phyloP scores from a whole-genome alignment of 2,329 filamentous ascomycete species.

The Penicillium capsulatum region DNA sequence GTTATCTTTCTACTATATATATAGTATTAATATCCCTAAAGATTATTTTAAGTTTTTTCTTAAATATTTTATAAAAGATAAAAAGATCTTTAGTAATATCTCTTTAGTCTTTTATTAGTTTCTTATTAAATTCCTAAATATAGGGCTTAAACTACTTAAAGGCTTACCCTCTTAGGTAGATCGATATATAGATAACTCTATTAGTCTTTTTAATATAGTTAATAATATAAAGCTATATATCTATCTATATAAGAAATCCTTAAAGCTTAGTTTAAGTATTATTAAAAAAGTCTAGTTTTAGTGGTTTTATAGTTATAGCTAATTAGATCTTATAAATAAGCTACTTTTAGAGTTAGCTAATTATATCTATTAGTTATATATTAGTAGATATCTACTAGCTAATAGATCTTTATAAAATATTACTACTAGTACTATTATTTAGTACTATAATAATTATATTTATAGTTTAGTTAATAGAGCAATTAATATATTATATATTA shows the following conservation, averaged over 20 bases:
- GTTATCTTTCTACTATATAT: too few relatives aligned
- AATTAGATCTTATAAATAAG: too few relatives aligned
- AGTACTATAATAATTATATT: too few relatives aligned
- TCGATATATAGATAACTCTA: slow-evolving; percentile 3
- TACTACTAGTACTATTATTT: too few relatives aligned
- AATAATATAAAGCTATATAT: slow-evolving; percentile 2
- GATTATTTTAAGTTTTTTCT: slow-evolving; percentile 3
- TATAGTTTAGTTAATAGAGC: too few relatives aligned
- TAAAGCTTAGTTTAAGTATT: slow-evolving; percentile 2
- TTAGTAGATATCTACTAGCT: background rate
- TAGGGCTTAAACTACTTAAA: slow-evolving; percentile 6
- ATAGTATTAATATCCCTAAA: too few relatives aligned
- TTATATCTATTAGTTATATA: background rate
- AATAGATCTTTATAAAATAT: too few relatives aligned
- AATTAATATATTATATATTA: too few relatives aligned
- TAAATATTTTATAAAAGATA: too few relatives aligned
- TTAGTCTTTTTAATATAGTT: background rate
- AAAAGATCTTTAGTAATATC: slow-evolving; percentile 1
- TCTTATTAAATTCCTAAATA: slow-evolving; percentile 5
- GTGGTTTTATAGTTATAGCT: background rate
- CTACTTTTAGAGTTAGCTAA: too few relatives aligned
- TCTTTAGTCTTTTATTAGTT: too few relatives aligned
- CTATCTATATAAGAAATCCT: slow-evolving; percentile 5
- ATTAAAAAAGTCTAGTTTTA: slow-evolving; percentile 5
- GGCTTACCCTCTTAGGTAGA: slow-evolving; percentile 2